A percentile compares a stretch with the other conserved stretches of the same genome.
Evolutionary conservation across 2,329 filamentous ascomycete species (phyloP).

Genomic region (Phaeosphaeriaceae sp.): DNA sequence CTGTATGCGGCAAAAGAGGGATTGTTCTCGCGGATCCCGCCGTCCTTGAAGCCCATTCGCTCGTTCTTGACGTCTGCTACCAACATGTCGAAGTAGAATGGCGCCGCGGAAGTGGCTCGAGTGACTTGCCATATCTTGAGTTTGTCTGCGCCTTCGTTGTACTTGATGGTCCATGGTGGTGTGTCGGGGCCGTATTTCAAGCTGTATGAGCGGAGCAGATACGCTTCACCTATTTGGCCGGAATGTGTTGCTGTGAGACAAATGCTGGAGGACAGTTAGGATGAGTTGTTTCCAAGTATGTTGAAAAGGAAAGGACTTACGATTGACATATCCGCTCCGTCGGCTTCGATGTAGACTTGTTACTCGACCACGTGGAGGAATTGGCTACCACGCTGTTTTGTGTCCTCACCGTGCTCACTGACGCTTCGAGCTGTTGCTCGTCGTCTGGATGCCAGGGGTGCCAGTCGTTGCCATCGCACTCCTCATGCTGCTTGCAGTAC

Average conservation of each 20-base stretch:
- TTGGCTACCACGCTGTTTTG: conserved; percentile 17
- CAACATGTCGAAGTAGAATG: conserved; percentile 60
- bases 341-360: conserved; percentile 16
- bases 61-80: conserved; percentile 48
- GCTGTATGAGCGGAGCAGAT: conserved; percentile 57
- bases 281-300: not conserved
- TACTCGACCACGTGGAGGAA: conserved; percentile 29
- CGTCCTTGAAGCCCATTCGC: conserved; percentile 57
- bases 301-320: conserved; percentile 24
- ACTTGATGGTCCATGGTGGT: conserved; percentile 55
- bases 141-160: conserved; percentile 56
- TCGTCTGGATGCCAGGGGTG: conserved; percentile 49
- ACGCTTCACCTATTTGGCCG: conserved; percentile 55
- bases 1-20: conserved; percentile 56
- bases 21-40: conserved; percentile 60
- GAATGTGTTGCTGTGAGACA: conserved; percentile 59
- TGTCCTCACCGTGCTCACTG: not conserved
- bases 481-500: conserved; percentile 52
- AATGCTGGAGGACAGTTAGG: conserved; percentile 32
- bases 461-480: conserved; percentile 54
- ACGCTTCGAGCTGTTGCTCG: conserved; percentile 8
- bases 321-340: conserved; percentile 48
- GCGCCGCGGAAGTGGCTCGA: conserved; percentile 60
- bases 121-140: conserved; percentile 61
- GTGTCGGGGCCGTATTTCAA: conserved; percentile 53